A percentile compares a stretch with the other conserved stretches of the same genome.
These are phyloP conservation scores for Paspalum vaginatum DNA, from an alignment of 176 grass and related monocot species.

Conservation along the genomic window DNA sequence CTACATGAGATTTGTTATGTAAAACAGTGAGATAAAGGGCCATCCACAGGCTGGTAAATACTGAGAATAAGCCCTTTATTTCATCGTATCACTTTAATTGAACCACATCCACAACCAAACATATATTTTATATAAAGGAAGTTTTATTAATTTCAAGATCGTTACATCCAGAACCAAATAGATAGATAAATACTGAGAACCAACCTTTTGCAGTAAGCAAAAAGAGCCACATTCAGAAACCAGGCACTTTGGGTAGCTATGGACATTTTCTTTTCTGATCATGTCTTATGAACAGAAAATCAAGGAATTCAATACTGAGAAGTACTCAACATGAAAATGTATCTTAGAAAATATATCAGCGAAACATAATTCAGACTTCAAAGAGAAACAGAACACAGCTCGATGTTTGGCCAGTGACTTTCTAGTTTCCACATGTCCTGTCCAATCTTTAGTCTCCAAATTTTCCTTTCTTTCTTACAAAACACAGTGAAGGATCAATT, in stretches of 20 bases:
- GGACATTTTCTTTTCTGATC: not conserved
- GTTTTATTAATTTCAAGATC: no score
- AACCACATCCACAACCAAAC: not conserved
- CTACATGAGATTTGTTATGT: not conserved
- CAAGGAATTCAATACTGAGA: not conserved
- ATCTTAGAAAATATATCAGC: not conserved
- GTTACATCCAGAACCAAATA: no score
- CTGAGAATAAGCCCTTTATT: not conserved
- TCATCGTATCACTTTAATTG: not conserved
- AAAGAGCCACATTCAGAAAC: conserved; percentile 4
- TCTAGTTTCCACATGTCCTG: not conserved
- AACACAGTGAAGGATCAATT: not conserved
- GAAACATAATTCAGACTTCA: not conserved
- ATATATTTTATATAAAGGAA: no score
- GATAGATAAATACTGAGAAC: not conserved
- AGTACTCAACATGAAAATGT: not conserved
- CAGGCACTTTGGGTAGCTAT: not conserved
- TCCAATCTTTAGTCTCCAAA: not conserved
- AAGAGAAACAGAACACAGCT: not conserved
- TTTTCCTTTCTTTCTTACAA: not conserved
- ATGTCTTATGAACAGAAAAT: not conserved
- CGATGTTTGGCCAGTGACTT: not conserved
- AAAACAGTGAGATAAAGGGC: not conserved
- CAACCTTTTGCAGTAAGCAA: not conserved
- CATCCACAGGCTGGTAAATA: not conserved